Conservation (phyloP, 768 basidiomycete genomes). For the Mycena pura region DNA sequence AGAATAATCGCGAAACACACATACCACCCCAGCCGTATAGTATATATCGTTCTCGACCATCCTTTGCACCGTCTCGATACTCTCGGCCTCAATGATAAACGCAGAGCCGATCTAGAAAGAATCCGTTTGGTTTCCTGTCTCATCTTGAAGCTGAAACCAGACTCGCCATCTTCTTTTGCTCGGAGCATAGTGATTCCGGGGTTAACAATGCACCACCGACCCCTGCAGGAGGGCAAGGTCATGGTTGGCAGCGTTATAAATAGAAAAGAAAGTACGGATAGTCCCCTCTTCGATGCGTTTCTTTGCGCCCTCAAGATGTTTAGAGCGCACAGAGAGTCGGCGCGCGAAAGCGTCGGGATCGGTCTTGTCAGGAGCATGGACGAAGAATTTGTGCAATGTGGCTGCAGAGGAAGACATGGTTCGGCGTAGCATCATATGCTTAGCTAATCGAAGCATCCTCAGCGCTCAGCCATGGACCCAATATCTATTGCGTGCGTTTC, state of each 20-base stretch:
- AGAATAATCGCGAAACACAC: not conserved
- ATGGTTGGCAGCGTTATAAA: no score
- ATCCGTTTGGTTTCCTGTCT: not conserved
- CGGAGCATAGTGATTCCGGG: constrained; percentile 43
- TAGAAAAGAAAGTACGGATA: constrained; percentile 38
- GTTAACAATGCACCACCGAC: constrained; percentile 46
- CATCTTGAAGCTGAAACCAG: not conserved
- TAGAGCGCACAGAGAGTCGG: constrained; percentile 45
- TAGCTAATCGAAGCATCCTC: not conserved
- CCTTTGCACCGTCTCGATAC: constrained; percentile 37
- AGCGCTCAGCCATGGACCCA: constrained; percentile 33
- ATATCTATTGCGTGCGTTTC: constrained; percentile 45
- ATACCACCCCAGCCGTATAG: constrained; percentile 27
- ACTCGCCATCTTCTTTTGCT: constrained; percentile 47
- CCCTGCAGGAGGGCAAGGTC: not conserved
- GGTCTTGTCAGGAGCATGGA: constrained; percentile 53
- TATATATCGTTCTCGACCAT: constrained; percentile 25
- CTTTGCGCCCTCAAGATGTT: constrained; percentile 45
- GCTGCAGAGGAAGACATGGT: constrained; percentile 18
- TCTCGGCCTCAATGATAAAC: constrained; percentile 49
- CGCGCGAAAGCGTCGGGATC: constrained; percentile 47
- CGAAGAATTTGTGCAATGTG: constrained; percentile 40
- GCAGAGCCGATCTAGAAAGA: constrained; percentile 44
- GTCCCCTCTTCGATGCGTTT: constrained; percentile 37
- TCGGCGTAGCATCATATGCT: constrained; percentile 10